Percentiles rank a stretch among this genome's conserved stretches.
Evolutionary conservation across 768 basidiomycete species (phyloP).

Genomic region (Lactifluus volemus): DNA sequence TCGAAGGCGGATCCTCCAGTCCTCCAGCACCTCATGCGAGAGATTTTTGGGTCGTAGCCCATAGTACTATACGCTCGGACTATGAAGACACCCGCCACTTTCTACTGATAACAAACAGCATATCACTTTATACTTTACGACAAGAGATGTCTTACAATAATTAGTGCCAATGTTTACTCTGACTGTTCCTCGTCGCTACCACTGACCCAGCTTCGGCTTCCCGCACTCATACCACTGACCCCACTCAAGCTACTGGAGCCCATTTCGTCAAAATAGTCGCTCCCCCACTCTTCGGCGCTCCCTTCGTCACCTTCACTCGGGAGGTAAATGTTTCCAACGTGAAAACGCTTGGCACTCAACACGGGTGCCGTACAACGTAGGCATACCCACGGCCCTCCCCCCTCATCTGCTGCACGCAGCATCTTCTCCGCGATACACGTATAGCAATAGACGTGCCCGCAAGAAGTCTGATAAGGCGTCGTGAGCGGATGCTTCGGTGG

Average conservation of each 20-base stretch:
- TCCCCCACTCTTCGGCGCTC: constrained; percentile 55
- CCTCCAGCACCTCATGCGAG: constrained; percentile 50
- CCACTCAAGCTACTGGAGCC: constrained; percentile 20
- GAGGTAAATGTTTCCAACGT: constrained; percentile 20
- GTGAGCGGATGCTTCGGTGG: constrained; percentile 59
- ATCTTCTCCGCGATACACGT: constrained; percentile 83
- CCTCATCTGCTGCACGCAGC: constrained; percentile 62
- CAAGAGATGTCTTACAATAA: not conserved
- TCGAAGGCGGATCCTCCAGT: constrained; percentile 62
- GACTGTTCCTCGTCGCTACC: constrained; percentile 18
- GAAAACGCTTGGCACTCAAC: constrained; percentile 51
- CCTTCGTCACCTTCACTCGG: constrained; percentile 31
- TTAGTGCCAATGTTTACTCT: constrained; percentile 2
- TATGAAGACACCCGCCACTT: not conserved
- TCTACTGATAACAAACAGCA: not conserved
- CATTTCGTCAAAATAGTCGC: constrained; percentile 26
- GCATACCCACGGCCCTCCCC: constrained; percentile 68
- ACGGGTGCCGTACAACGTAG: constrained; percentile 67
- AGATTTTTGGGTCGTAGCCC: constrained; percentile 21
- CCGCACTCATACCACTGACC: constrained; percentile 17
- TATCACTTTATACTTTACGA: not conserved
- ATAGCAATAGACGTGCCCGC: constrained; percentile 88
- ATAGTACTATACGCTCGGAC: not conserved
- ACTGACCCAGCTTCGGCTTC: constrained; percentile 20
- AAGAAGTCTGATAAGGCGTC: constrained; percentile 76